Evolutionary conservation across 2,329 filamentous ascomycete species (phyloP).

Genomic region (Leptoxyphium fumago): DNA sequence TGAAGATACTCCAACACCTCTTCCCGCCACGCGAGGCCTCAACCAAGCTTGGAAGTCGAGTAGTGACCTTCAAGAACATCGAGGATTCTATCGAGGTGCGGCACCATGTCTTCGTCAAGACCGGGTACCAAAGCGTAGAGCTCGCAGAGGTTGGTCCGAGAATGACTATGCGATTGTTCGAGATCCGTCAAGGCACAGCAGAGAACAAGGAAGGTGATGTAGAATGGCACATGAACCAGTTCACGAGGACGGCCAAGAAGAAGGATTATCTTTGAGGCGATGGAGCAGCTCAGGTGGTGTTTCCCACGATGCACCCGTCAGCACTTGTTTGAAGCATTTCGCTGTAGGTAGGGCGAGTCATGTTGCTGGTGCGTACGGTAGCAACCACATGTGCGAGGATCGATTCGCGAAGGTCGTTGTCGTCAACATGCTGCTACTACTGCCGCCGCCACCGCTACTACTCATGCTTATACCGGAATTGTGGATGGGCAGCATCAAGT

Average conservation of each 20-base stretch:
- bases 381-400: no score
- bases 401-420: no score
- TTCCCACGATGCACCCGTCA: no score
- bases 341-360: no score
- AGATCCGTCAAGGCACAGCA: conserved; percentile 79
- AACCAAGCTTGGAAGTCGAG: conserved; percentile 71
- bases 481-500: no score
- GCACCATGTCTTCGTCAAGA: conserved; percentile 88
- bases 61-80: conserved; percentile 89
- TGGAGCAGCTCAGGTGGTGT: not conserved
- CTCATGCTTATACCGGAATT: no score
- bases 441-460: no score
- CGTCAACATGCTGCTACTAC: no score
- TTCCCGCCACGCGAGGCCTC: conserved; percentile 77
- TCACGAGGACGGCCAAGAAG: conserved; percentile 83
- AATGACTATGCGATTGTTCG: conserved; percentile 95
- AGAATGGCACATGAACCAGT: conserved; percentile 93
- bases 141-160: conserved; percentile 79
- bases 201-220: conserved; percentile 93
- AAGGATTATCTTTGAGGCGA: conserved; percentile 71
- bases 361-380: no score
- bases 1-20: conserved; percentile 82
- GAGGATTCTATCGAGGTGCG: conserved; percentile 80
- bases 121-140: conserved; percentile 78
- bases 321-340: no score